Evolutionary conservation across 1,284 basidiomycete species (phyloP).

Genomic region (Apiotrichum mycotoxinovorans): DNA sequence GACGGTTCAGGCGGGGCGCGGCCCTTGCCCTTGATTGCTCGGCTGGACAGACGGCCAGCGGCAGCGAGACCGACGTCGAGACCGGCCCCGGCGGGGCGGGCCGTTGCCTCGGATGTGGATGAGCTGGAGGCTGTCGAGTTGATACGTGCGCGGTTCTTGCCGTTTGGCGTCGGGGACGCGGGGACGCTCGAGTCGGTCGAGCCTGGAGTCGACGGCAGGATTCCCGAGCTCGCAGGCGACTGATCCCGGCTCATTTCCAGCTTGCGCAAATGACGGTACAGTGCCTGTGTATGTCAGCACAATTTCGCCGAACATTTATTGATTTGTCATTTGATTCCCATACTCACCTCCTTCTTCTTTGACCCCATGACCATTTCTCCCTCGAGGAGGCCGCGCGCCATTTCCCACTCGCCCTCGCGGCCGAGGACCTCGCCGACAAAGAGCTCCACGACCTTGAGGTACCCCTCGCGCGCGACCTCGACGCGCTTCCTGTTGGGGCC

Average conservation of each 20-base stretch:
- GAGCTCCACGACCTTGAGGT: conserved; percentile 44
- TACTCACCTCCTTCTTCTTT: conserved; percentile 45
- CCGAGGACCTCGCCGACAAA: conserved; percentile 45
- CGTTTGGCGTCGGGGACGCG: conserved; percentile 1
- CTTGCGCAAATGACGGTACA: conserved; percentile 39
- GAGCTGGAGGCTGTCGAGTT: conserved; percentile 4
- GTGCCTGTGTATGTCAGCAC: conserved; percentile 20
- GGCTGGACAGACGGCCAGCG: background rate
- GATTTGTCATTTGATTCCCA: too few relatives aligned
- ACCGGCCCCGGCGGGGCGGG: conserved; percentile 4
- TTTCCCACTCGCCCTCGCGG: conserved; percentile 46
- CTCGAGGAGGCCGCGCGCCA: conserved; percentile 44
- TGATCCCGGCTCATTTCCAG: conserved; percentile 21
- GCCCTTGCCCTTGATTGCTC: conserved; percentile 11
- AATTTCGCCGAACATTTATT: too few relatives aligned
- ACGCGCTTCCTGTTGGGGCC: conserved; percentile 22
- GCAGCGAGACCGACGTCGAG: background rate
- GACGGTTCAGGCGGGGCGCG: conserved; percentile 3
- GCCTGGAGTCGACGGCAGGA: conserved; percentile 28
- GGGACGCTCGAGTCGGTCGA: conserved; percentile 15
- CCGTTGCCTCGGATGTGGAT: conserved; percentile 18
- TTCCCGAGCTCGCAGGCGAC: conserved; percentile 21
- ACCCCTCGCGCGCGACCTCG: conserved; percentile 41
- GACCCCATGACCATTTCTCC: conserved; percentile 41
- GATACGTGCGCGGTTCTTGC: conserved; percentile 5